phyloP scores from a whole-genome alignment of 2,329 filamentous ascomycete genomes.

The Bimuria novae-zelandiae region DNA sequence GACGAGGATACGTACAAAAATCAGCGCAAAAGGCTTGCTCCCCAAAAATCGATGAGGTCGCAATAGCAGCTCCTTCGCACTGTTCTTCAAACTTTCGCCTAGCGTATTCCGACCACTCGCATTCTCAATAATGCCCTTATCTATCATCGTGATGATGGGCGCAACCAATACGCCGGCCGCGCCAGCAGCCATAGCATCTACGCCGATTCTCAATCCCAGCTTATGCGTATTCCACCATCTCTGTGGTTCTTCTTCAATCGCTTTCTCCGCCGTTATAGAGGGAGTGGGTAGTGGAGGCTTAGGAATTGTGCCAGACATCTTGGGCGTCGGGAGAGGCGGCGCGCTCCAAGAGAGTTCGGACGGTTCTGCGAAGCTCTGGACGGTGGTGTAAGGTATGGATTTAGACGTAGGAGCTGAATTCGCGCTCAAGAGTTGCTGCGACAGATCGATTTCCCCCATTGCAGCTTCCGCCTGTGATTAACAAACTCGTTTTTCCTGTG shows the following conservation, averaged over 20 bases:
- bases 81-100: constrained; percentile 62
- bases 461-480: constrained; percentile 35
- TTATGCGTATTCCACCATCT: constrained; percentile 74
- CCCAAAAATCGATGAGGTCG: constrained; percentile 65
- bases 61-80: constrained; percentile 60
- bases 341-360: neutral
- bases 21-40: constrained; percentile 70
- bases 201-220: constrained; percentile 66
- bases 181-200: constrained; percentile 71
- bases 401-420: neutral
- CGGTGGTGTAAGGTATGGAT: constrained; percentile 1
- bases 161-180: constrained; percentile 77
- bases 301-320: neutral
- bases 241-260: constrained; percentile 10
- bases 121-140: constrained; percentile 80
- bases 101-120: constrained; percentile 71
- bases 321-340: constrained; percentile 9
- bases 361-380: constrained; percentile 8
- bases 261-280: constrained; percentile 1
- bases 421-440: constrained; percentile 10
- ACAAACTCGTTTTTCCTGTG: constrained; percentile 32
- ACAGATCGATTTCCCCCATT: constrained; percentile 30
- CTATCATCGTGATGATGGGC: constrained; percentile 84
- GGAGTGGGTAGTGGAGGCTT: constrained; percentile 6
- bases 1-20: constrained; percentile 55